Conservation (phyloP, 2,329 filamentous ascomycete species). For the Clonostachys rosea region DNA sequence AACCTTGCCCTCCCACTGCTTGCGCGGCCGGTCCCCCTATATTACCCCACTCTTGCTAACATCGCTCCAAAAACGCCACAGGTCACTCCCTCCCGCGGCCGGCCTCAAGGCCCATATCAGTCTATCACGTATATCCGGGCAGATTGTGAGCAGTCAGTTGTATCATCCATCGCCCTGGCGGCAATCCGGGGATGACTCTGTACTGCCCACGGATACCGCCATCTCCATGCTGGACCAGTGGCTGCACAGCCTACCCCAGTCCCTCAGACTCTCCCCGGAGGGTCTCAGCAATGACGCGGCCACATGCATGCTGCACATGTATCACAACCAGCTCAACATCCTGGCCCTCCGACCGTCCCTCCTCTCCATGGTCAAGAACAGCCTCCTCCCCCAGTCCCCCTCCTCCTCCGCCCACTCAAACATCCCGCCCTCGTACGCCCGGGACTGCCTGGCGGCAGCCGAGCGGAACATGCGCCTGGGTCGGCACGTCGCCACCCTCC, state of each 20-base stretch:
- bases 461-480: constrained; percentile 39
- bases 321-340: constrained; percentile 44
- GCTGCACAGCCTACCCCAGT: constrained; percentile 26
- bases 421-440: constrained; percentile 18
- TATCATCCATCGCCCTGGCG: constrained; percentile 10
- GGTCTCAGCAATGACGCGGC: constrained; percentile 31
- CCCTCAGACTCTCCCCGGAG: constrained; percentile 28
- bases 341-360: constrained; percentile 42
- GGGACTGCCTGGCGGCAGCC: constrained; percentile 35
- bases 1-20: too few relatives aligned
- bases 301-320: constrained; percentile 41
- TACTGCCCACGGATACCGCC: constrained; percentile 29
- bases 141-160: constrained; percentile 32
- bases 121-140: constrained; percentile 39
- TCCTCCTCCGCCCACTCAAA: neutral
- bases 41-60: neutral
- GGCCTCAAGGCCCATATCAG: constrained; percentile 41
- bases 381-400: neutral
- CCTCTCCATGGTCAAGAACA: constrained; percentile 34
- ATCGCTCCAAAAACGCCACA: constrained; percentile 7
- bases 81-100: constrained; percentile 33
- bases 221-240: constrained; percentile 35
- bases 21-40: too few relatives aligned
- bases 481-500: constrained; percentile 27
- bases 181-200: constrained; percentile 11